phyloP scores from a whole-genome alignment of 495 filamentous ascomycete genomes.

The Talaromyces ruber region DNA sequence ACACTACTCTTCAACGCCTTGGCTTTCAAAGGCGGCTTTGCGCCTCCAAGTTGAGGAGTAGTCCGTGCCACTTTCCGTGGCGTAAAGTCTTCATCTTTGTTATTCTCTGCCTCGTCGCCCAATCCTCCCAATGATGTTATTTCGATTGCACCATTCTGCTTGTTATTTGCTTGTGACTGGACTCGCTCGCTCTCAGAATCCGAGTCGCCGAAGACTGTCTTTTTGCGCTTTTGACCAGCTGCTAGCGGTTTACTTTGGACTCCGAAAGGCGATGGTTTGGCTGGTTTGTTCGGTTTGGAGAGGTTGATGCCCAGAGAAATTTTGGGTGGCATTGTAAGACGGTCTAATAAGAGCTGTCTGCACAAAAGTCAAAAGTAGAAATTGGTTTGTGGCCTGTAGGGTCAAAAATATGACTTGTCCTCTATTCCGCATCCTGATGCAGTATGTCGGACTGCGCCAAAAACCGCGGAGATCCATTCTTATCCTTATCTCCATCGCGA shows the following conservation, averaged over 20 bases:
- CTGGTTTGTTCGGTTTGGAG: constrained; percentile 21
- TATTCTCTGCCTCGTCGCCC: constrained; percentile 9
- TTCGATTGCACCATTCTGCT: constrained; percentile 15
- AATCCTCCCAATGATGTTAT: constrained; percentile 38
- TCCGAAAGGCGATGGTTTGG: not conserved
- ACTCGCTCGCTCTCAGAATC: constrained; percentile 38
- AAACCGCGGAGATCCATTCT: not conserved
- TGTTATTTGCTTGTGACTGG: constrained; percentile 23
- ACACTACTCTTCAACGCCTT: constrained; percentile 24
- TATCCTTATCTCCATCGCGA: not conserved
- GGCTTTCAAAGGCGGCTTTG: constrained; percentile 21
- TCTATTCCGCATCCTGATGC: not conserved
- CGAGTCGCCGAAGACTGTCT: constrained; percentile 39
- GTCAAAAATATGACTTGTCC: not conserved
- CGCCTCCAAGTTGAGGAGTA: constrained; percentile 4
- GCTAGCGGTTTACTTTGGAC: constrained; percentile 27
- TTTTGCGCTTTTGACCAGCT: constrained; percentile 44
- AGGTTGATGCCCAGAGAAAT: constrained; percentile 53
- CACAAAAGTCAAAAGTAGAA: not conserved
- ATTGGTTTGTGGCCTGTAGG: not conserved
- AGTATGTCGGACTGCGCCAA: not conserved
- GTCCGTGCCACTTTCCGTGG: not conserved
- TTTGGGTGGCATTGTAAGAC: constrained; percentile 24
- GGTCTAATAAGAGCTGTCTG: not conserved
- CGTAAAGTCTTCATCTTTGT: not conserved